phyloP scores from a whole-genome alignment of 352 stramenopile species.

The Phytophthora pinifolia region DNA sequence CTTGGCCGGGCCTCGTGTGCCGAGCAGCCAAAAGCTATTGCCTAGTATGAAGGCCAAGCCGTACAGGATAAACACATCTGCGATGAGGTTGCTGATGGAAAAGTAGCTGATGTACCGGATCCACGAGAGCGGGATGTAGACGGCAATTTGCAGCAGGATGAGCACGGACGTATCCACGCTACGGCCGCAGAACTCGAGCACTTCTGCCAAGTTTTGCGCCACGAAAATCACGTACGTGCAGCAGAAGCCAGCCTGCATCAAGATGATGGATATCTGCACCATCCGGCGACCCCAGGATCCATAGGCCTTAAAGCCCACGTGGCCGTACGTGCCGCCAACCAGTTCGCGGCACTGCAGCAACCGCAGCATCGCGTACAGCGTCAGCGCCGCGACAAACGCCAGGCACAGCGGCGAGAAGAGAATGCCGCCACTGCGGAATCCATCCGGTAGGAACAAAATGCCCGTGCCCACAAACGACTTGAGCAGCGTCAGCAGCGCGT shows the following conservation, averaged over 20 bases:
- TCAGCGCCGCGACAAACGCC: conserved; percentile 59
- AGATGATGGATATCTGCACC: conserved; percentile 81
- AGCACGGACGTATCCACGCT: conserved; percentile 49
- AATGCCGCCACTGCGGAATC: conserved; percentile 71
- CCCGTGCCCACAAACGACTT: conserved; percentile 84
- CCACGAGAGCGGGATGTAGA: conserved; percentile 82
- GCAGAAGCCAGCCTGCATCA: conserved; percentile 86
- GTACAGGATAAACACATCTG: conserved; percentile 85
- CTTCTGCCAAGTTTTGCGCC: conserved; percentile 74
- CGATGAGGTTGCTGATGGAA: conserved; percentile 82
- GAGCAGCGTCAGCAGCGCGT: conserved; percentile 73
- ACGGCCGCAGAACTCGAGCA: conserved; percentile 57
- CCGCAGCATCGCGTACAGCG: conserved; percentile 75
- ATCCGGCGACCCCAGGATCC: conserved; percentile 67
- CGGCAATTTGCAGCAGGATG: conserved; percentile 69
- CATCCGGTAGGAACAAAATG: conserved; percentile 77
- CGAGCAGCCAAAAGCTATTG: conserved; percentile 70
- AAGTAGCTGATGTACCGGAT: conserved; percentile 89
- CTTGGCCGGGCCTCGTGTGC: conserved; percentile 41
- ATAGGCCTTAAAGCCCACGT: conserved; percentile 70
- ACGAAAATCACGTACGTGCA: conserved; percentile 88
- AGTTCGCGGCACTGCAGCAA: conserved; percentile 68
- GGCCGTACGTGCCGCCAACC: conserved; percentile 76
- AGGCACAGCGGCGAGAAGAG: conserved; percentile 76
- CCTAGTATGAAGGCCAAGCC: conserved; percentile 72